phyloP scores from a whole-genome alignment of 805 yeast genomes.

The Ogataea kodamae region DNA sequence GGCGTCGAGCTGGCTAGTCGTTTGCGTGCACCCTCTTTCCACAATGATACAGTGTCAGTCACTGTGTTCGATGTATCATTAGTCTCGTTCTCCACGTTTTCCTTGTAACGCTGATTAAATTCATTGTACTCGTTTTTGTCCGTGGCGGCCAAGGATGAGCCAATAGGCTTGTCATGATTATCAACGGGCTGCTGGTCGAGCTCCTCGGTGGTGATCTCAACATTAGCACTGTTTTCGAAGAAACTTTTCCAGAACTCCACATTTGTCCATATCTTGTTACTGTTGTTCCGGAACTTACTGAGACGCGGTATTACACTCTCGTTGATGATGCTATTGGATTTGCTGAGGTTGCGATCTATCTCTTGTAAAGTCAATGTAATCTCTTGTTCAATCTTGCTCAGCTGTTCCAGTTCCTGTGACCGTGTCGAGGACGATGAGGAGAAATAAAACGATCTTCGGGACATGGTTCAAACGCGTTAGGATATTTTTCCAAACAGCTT shows the following conservation, averaged over 20 bases:
- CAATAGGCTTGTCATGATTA: conserved; percentile 3
- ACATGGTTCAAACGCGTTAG: conserved; percentile 14
- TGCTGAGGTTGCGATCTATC: conserved; percentile 69
- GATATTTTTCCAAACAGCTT: conserved; percentile 2
- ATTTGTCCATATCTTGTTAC: conserved; percentile 61
- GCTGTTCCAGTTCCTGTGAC: conserved; percentile 32
- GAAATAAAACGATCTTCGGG: conserved; percentile 31
- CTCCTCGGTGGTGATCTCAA: conserved; percentile 26
- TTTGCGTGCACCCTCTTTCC: conserved; percentile 19
- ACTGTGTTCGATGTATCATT: conserved; percentile 17
- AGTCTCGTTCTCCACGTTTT: conserved; percentile 12
- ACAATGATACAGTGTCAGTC: conserved; percentile 18
- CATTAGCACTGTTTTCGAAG: conserved; percentile 49
- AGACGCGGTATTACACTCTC: conserved; percentile 68
- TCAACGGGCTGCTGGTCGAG: conserved; percentile 6
- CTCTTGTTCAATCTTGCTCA: conserved; percentile 74
- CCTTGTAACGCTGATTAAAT: conserved; percentile 18
- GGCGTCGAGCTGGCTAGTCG: conserved; percentile 23
- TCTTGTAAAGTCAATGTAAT: conserved; percentile 74
- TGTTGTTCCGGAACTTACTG: conserved; percentile 53
- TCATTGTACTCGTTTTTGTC: conserved; percentile 13
- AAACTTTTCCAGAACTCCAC: conserved; percentile 74
- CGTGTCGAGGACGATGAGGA: conserved; percentile 25
- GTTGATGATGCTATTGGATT: conserved; percentile 63
- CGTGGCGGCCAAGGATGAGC: conserved; percentile 12